Evolutionary conservation across 2,329 filamentous ascomycete species (phyloP).

Genomic region (Fonsecaea multimorphosa): DNA sequence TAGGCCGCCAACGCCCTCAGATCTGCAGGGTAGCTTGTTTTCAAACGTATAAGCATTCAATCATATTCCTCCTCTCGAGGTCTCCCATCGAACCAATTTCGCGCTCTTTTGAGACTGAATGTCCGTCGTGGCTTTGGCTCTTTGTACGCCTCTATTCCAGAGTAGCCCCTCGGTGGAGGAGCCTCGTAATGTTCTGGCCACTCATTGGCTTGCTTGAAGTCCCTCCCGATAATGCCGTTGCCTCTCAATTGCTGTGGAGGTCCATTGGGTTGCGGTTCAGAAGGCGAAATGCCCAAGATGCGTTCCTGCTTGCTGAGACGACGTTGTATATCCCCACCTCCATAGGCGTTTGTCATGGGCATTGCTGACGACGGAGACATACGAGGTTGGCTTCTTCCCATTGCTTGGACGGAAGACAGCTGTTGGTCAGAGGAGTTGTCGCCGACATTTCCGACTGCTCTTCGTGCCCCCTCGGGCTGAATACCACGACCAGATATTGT

Average conservation of each 20-base stretch:
- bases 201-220: constrained; percentile 16
- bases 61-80: constrained; percentile 22
- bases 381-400: neutral
- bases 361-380: constrained; percentile 8
- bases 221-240: constrained; percentile 36
- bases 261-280: constrained; percentile 21
- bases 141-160: constrained; percentile 44
- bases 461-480: neutral
- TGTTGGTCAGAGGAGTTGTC: constrained; percentile 12
- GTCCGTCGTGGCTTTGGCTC: constrained; percentile 40
- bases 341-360: neutral
- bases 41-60: neutral
- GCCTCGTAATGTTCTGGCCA: neutral
- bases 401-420: constrained; percentile 11
- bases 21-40: neutral
- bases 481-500: constrained; percentile 22
- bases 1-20: neutral
- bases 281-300: constrained; percentile 30
- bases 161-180: constrained; percentile 37
- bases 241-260: constrained; percentile 30
- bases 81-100: constrained; percentile 35
- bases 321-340: constrained; percentile 18
- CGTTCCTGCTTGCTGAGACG: constrained; percentile 38
- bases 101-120: constrained; percentile 34
- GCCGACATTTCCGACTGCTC: constrained; percentile 11